Evolutionary conservation across 2,329 filamentous ascomycete genomes (phyloP), one percentile per base, ranked within the genome.

Genomic region (Hypoxylon sp.): DNA sequence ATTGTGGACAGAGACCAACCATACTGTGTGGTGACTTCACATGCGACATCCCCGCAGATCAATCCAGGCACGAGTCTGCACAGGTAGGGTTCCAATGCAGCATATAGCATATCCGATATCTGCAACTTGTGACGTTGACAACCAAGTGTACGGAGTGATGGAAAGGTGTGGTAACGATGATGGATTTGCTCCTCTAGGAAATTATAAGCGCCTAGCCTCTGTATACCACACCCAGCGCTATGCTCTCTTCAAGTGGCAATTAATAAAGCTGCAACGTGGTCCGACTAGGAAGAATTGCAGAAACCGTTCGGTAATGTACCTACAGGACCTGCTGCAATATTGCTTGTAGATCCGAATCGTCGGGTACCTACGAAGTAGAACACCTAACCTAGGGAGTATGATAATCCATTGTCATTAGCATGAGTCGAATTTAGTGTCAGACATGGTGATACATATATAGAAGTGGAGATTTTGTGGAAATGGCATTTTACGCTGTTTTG

Each of bases 61-160:
- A 44, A 39, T 57, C 54, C 35, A 59, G 66, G 66, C 9, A 62
- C 50, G 17, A 24, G 37, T 13, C 24, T 33, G 11, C 31, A 48
- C 35, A 17, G 35, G 63, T 69, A 65, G 33, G 66, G 66, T 68
- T 65, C 24, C 66, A 65, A 65, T 62, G 62, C 66, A 64, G 47
- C 33, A 46, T 10, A 42, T 44, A 42, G 17, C 37, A 44, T 39
- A 33, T 65, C 55, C 51, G 19, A 33, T 57, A 26, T 44, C 39
- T 42, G 22, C 14, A 39, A 47, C 53, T 19, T 58, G 46, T 57
- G 44, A 52, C 42, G 48, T 54, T 55, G 26, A 5, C 13, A 14
- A 29, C 35, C 46, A 33, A 54, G 24, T 46, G 39, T 31, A 48
- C 14, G 52, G 37, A 11, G 54, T 66, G 64, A 68, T 59, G 64